These are phyloP conservation scores for Biscogniauxia mediterranea DNA, from an alignment of 2,329 filamentous ascomycete species.

Conservation along the genomic window DNA sequence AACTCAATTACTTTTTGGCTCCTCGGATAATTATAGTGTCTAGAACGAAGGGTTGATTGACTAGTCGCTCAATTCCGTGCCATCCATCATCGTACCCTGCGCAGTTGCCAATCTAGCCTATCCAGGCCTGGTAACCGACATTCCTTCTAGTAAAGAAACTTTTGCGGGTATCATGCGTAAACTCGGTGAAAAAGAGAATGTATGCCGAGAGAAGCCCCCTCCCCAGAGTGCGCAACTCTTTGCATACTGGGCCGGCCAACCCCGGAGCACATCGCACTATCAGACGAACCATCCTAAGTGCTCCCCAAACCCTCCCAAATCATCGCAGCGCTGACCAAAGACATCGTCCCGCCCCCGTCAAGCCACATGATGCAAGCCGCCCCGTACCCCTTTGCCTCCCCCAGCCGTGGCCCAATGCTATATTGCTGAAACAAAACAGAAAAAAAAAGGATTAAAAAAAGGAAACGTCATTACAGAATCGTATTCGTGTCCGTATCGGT, in stretches of 20 bases:
- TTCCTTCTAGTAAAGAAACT: background rate
- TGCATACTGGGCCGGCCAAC: background rate
- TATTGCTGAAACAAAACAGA: slow-evolving; percentile 16
- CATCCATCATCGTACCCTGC: background rate
- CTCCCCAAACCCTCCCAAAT: background rate
- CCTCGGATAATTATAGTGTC: background rate
- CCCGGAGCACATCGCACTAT: background rate
- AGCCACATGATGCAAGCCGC: slow-evolving; percentile 6
- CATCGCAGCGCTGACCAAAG: background rate
- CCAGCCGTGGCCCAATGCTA: slow-evolving; percentile 18
- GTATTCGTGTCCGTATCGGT: slow-evolving; percentile 13
- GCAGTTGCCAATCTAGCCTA: background rate
- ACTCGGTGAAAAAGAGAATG: background rate
- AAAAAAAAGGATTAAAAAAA: slow-evolving; percentile 20
- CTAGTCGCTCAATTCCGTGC: background rate
- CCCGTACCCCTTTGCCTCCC: slow-evolving; percentile 4
- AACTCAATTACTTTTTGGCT: background rate
- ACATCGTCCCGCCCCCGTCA: background rate
- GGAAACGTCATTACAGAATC: slow-evolving; percentile 17
- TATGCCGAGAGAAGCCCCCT: background rate
- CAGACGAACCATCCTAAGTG: background rate
- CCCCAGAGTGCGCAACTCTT: background rate
- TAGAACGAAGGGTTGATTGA: background rate
- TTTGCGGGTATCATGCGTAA: background rate
- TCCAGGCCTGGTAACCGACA: background rate